Percentiles rank a stretch among this genome's conserved stretches.
Evolutionary conservation across 75 land plant species (phyloP).

Genomic region (Selaginella moellendorffii): DNA sequence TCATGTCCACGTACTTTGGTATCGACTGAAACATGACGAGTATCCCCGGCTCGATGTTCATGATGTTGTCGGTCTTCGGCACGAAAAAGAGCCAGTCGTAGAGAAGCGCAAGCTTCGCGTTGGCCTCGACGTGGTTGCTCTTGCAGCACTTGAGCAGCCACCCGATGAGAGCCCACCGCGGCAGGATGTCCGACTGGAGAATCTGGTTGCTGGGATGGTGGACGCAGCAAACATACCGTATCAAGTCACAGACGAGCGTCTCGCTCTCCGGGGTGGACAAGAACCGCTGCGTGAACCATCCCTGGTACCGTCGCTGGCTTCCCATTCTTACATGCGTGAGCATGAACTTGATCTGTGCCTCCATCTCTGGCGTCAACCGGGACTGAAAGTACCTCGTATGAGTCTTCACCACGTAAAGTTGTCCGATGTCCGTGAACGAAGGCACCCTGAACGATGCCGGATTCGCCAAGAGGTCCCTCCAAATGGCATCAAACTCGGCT

Average conservation of each 20-base stretch:
- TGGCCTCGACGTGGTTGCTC: constrained; percentile 51
- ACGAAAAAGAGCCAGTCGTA: constrained; percentile 94
- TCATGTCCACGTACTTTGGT: constrained; percentile 56
- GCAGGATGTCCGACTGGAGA: constrained; percentile 61
- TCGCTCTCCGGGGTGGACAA: constrained; percentile 49
- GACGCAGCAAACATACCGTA: constrained; percentile 79
- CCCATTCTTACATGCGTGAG: constrained; percentile 81
- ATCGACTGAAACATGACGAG: constrained; percentile 74
- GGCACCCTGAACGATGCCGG: constrained; percentile 44
- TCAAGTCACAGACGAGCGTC: constrained; percentile 52
- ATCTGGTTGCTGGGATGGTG: constrained; percentile 87
- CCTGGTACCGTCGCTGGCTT: constrained; percentile 60
- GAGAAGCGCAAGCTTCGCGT: constrained; percentile 75
- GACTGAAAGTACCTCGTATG: constrained; percentile 48
- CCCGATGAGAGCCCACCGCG: constrained; percentile 92
- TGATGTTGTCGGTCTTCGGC: constrained; percentile 57
- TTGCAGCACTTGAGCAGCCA: constrained; percentile 75
- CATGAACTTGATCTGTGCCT: constrained; percentile 65
- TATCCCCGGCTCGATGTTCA: constrained; percentile 95
- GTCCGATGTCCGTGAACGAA: constrained; percentile 48
- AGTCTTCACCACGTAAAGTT: constrained; percentile 50
- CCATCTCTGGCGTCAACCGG: constrained; percentile 86
- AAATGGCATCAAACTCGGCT: constrained; percentile 59
- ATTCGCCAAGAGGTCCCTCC: constrained; percentile 63
- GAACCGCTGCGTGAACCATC: constrained; percentile 78